phyloP scores from a whole-genome alignment of 2,329 filamentous ascomycete genomes.

The Colletotrichum kahawae region DNA sequence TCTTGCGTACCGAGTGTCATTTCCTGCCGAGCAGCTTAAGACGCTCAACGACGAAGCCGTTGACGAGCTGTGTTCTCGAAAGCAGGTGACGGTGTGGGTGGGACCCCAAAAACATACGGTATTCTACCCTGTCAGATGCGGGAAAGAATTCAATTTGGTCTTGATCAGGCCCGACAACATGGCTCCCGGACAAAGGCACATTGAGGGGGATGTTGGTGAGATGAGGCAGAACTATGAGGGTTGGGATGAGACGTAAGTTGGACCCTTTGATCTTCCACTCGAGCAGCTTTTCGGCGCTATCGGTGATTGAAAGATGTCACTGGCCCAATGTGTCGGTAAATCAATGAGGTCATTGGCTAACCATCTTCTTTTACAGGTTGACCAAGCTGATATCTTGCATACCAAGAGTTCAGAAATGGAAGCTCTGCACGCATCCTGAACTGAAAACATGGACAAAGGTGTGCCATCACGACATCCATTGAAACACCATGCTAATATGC shows the following conservation, averaged over 20 bases:
- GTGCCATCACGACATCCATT: neutral
- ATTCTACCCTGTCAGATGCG: neutral
- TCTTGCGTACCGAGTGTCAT: neutral
- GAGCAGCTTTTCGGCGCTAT: neutral
- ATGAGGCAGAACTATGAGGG: slow-evolving; percentile 5
- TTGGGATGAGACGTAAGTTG: slow-evolving; percentile 11
- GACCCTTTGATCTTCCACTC: neutral
- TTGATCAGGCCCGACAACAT: neutral
- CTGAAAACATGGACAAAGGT: neutral
- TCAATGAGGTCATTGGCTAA: neutral
- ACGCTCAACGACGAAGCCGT: neutral
- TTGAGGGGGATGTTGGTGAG: neutral
- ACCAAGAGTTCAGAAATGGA: slow-evolving; percentile 13
- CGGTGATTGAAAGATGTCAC: neutral
- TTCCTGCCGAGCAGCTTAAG: neutral
- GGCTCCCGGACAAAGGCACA: neutral
- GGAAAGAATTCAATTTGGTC: slow-evolving; percentile 6
- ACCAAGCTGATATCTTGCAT: slow-evolving; percentile 1
- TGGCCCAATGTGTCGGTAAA: neutral
- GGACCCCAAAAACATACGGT: neutral
- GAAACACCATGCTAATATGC: neutral
- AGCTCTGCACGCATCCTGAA: neutral
- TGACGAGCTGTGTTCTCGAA: neutral
- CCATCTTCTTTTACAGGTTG: neutral
- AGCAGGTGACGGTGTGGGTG: neutral